These are phyloP conservation scores for Catharanthus roseus DNA, from an alignment of 257 asterid genomes.

Conservation along the genomic window DNA sequence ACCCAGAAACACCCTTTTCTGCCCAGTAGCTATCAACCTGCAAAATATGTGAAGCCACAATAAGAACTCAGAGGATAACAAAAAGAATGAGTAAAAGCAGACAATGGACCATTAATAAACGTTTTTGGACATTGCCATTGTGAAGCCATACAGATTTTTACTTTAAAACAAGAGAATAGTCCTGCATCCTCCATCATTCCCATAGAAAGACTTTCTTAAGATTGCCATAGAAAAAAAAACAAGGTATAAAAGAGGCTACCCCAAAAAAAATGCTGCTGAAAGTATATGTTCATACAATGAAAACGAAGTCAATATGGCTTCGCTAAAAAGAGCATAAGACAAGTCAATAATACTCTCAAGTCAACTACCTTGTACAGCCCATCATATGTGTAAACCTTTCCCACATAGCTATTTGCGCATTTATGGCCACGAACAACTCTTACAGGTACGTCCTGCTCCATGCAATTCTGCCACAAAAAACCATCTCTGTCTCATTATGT, in stretches of 20 bases:
- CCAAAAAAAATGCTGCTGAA: not conserved
- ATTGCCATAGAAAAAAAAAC: not conserved
- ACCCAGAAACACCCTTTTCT: slow-evolving; percentile 81
- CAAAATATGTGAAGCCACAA: not conserved
- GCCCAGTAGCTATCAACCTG: slow-evolving; percentile 81
- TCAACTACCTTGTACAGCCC: slow-evolving; percentile 70
- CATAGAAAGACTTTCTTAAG: not conserved
- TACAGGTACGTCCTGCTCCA: slow-evolving; percentile 59
- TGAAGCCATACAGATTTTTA: not conserved
- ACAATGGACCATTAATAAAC: not conserved
- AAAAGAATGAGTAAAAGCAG: not conserved
- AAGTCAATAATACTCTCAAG: not conserved
- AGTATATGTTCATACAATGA: not conserved
- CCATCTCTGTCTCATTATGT: not conserved
- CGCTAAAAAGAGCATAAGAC: not conserved
- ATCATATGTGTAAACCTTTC: slow-evolving; percentile 87
- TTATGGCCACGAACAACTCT: slow-evolving; percentile 84
- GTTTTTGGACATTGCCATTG: not conserved
- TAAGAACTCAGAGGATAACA: not conserved
- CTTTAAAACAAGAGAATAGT: not conserved
- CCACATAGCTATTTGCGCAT: slow-evolving; percentile 66
- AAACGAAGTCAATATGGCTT: not conserved
- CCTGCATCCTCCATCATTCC: not conserved
- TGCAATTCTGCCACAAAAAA: slow-evolving; percentile 48
- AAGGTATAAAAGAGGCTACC: not conserved